phyloP scores from a whole-genome alignment of 352 stramenopile species.

The Thalassiosira mediterranea region DNA sequence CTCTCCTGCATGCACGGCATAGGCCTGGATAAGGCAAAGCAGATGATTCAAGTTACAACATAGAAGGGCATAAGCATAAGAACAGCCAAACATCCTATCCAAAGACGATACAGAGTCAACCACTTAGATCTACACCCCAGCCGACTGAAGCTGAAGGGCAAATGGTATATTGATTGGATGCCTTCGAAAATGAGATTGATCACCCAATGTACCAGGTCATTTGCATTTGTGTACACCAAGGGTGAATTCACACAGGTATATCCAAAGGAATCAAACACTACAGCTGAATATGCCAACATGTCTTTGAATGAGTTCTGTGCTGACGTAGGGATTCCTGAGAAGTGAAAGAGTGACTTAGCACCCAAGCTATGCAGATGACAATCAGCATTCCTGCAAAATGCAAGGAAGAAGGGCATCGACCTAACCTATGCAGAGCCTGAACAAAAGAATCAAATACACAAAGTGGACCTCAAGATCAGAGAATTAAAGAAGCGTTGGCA shows the following conservation, averaged over 20 bases:
- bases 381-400: conserved; percentile 1
- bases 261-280: not conserved
- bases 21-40: conserved; percentile 15
- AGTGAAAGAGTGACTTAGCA: not conserved
- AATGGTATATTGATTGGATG: conserved; percentile 23
- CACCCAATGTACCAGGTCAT: not conserved
- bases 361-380: not conserved
- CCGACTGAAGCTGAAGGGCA: conserved; percentile 2
- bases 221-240: conserved; percentile 17
- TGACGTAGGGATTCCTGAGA: conserved; percentile 1
- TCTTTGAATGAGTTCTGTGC: not conserved
- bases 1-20: conserved; percentile 12
- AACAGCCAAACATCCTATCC: conserved; percentile 4
- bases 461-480: too few relatives aligned
- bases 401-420: conserved; percentile 2
- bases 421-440: conserved; percentile 7
- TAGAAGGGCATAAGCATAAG: conserved; percentile 13
- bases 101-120: conserved; percentile 3
- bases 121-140: not conserved
- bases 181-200: conserved; percentile 16
- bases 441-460: conserved; percentile 15
- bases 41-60: conserved; percentile 11
- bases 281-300: not conserved
- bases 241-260: conserved; percentile 17
- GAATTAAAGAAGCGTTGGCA: too few relatives aligned